Base-by-base conservation (phyloP, 2,329 filamentous ascomycete genomes). In the Fusarium solani-melongenae region DNA sequence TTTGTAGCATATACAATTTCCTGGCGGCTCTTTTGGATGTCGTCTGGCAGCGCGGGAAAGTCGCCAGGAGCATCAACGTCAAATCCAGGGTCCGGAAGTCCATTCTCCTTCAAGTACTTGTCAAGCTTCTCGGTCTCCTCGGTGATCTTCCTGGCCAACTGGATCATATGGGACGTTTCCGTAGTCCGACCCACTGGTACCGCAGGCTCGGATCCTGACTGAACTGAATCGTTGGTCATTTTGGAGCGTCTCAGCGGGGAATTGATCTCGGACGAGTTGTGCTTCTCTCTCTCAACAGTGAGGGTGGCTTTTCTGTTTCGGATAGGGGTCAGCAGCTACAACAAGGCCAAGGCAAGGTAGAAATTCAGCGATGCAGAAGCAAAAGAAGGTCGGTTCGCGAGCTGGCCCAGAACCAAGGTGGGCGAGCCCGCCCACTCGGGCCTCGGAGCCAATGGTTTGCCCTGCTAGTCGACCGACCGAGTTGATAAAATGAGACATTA, bases 51-150 rank as follows among this genome's bases (percentile, higher is more conserved):
- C 27, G 79, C 81, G 2, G 87, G 86, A 60, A 88, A 88, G 60
- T 87, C 85, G 5, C 76, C 73, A 0, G 85, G 84, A 0, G 83
- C 81, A 65, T 86, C 81, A 10, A 81, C 82, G 11, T 84, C 86
- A 65, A 89, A 88, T 8, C 82, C 82, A 10, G 87, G 85, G 59
- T 84, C 77, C 1, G 81, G 81, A 3, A 85, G 76, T 8, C 81
- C 81, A 58, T 84, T 85, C 6, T 82, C 80, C 57, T 80, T 83
- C 69, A 89, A 75, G 73, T 87, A 88, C 4, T 77, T 77, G 66
- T 89, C 86, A 20, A 89, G 77, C 73, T 84, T 88, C 68, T 85
- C 84, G 0, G 88, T 86, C 70, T 89, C 87, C 46, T 75, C 71
- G 38, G 82, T 81, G 63, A 89, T 89, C 55, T 81, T 86, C 57